These are phyloP conservation scores for Clitoria ternatea DNA, from an alignment of 306 rosid genomes.

Conservation along the genomic window DNA sequence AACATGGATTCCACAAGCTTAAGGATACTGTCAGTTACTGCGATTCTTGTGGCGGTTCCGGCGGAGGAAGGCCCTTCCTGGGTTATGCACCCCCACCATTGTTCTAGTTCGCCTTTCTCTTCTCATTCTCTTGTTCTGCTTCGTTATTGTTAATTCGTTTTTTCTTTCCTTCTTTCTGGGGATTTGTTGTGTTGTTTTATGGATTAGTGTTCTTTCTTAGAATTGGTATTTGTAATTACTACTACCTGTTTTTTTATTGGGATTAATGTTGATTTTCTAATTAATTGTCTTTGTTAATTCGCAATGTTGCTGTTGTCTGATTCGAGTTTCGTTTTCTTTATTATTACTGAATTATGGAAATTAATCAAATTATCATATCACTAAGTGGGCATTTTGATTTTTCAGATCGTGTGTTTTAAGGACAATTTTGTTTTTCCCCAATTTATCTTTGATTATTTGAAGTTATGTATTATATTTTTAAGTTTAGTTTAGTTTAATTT, in stretches of 20 bases:
- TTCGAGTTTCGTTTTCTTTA: too few species aligned
- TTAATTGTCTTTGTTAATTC: neutral
- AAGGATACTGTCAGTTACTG: slow-evolving; percentile 46
- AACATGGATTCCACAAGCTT: slow-evolving; percentile 66
- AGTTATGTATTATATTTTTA: too few species aligned
- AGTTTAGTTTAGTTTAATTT: too few species aligned
- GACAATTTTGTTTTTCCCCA: too few species aligned
- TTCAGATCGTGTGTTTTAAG: too few species aligned
- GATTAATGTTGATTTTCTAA: neutral
- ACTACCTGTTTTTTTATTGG: slow-evolving; percentile 3
- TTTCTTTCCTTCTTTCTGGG: too few species aligned
- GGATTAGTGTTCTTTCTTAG: neutral
- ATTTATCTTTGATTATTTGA: too few species aligned
- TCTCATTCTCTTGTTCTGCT: neutral
- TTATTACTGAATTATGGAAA: too few species aligned
- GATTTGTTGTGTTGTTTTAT: neutral
- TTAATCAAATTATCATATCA: too few species aligned
- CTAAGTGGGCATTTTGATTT: too few species aligned
- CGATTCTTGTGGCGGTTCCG: slow-evolving; percentile 36
- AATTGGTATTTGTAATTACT: slow-evolving; percentile 4
- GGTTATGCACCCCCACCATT: slow-evolving; percentile 41
- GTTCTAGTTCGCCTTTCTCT: neutral
- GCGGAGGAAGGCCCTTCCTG: slow-evolving; percentile 43
- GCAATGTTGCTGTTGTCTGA: neutral
- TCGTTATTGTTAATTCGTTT: neutral